These are phyloP conservation scores for Annulohypoxylon nitens DNA, from an alignment of 495 filamentous ascomycete genomes.

Conservation along the genomic window DNA sequence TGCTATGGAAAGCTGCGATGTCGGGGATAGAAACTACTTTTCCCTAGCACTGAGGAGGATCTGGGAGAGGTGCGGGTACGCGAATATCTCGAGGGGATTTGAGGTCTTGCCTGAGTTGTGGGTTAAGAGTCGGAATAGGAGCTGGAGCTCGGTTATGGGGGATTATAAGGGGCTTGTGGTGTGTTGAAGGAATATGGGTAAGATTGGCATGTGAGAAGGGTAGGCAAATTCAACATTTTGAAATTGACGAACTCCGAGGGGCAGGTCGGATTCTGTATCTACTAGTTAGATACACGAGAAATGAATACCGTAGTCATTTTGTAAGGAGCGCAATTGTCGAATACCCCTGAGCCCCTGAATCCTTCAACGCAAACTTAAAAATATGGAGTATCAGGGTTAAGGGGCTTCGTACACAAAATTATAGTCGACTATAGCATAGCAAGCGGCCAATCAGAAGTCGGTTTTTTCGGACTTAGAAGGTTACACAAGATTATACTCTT, in stretches of 20 bases:
- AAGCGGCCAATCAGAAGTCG: neutral
- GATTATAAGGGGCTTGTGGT: conserved; percentile 30
- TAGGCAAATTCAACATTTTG: neutral
- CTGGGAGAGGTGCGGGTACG: conserved; percentile 14
- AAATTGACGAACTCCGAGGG: neutral
- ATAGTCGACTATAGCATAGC: neutral
- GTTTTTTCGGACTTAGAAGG: neutral
- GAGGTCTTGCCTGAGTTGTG: conserved; percentile 23
- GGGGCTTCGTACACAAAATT: neutral
- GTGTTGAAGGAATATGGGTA: conserved; percentile 5
- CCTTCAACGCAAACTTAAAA: neutral
- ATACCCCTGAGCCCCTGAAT: neutral
- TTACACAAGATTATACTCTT: conserved; percentile 2
- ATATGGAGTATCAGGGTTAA: neutral
- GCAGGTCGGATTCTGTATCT: neutral
- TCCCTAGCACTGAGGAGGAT: neutral
- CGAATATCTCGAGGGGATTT: conserved; percentile 11
- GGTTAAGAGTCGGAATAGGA: conserved; percentile 14
- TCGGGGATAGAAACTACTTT: conserved; percentile 1
- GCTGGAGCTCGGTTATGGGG: conserved; percentile 14
- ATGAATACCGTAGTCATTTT: neutral
- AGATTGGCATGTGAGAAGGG: neutral
- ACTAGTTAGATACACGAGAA: neutral
- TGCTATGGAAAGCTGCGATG: conserved; percentile 3
- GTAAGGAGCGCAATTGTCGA: neutral